A percentile compares a stretch with the other conserved stretches of the same genome.
Evolutionary conservation across 2,329 filamentous ascomycete genomes (phyloP).

Genomic region (Dactylellina parvicollis): DNA sequence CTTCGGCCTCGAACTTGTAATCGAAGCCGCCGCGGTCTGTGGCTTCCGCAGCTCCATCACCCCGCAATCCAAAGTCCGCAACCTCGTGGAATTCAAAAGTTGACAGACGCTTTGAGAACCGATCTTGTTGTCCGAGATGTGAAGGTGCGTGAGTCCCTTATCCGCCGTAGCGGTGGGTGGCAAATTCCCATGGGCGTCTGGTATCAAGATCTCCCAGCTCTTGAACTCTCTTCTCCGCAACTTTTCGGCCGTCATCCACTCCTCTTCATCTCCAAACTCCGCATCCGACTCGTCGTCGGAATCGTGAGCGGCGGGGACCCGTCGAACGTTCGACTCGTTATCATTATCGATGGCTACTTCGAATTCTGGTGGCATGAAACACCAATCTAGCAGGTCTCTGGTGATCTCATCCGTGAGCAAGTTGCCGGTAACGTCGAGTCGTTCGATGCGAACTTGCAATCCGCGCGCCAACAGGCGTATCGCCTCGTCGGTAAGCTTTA

Average conservation of each 20-base stretch:
- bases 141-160: constrained; percentile 54
- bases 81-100: constrained; percentile 52
- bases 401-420: constrained; percentile 53
- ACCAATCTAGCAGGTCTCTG: constrained; percentile 49
- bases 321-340: neutral
- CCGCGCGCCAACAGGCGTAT: constrained; percentile 9
- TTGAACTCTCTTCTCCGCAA: constrained; percentile 13
- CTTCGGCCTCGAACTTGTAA: neutral
- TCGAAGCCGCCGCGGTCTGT: neutral
- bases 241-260: constrained; percentile 38
- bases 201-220: neutral
- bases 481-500: constrained; percentile 49
- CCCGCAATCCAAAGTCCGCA: constrained; percentile 55
- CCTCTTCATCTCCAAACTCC: constrained; percentile 39
- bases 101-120: constrained; percentile 17
- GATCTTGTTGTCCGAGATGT: constrained; percentile 54
- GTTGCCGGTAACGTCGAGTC: constrained; percentile 55
- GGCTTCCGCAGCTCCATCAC: neutral
- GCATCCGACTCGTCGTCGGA: constrained; percentile 38
- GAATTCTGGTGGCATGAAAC: constrained; percentile 57
- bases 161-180: neutral
- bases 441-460: constrained; percentile 50
- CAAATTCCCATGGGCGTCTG: constrained; percentile 23
- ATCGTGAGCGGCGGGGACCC: constrained; percentile 22
- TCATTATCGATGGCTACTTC: constrained; percentile 6